Base-by-base conservation (phyloP, 345 rosid species). In the Citrus unshiu region DNA sequence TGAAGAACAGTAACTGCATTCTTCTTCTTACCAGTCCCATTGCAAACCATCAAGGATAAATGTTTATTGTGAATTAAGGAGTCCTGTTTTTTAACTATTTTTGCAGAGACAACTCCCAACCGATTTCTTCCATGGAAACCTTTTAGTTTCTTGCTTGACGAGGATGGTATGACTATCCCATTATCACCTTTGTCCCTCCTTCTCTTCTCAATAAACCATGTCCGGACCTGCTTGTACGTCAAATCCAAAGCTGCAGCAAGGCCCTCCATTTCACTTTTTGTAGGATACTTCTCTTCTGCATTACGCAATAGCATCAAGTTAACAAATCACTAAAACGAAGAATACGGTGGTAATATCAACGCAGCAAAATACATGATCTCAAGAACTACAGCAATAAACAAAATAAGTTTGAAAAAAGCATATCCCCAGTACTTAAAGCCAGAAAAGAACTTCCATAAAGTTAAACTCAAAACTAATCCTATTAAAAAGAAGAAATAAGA, bases 141-240 rank as follows among this genome's bases (percentile, higher is more conserved):
- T 14, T 70, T 27, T 35, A 68, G 62, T 59, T 82, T 80, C 78
- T 74, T 80, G 54, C 66, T 77, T 14, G 68, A 72, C 24, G 34
- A 37, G 27, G 86, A 75, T 12, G 76, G 76, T 57, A 39, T 35
- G 63, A 65, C 39, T 29, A 65, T 22, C 73, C 46, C 82, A 35
- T 77, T 49, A 27, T 78, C 84, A 46, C 77, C 79, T 83, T 83
- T 89, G 30, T 84, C 84, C 74, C 90, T 89, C 88, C 93, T 90
- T 86, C 97, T 85, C 85, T 83, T 94, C 83, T 89, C 91, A 64
- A 81, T 51, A 81, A 91, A 91, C 99, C 99, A 93, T 60, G 86
- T 86, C 57, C 86, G 84, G 60, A 96, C 97, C 87, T 96, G 93
- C 80, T 89, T 86, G 75, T 77, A 68, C 10, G 98, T 91, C 88